Percentiles rank a stretch among this genome's conserved stretches.
Conservation (phyloP, 179 eudicot species). For the Patellifolia procumbens region DNA sequence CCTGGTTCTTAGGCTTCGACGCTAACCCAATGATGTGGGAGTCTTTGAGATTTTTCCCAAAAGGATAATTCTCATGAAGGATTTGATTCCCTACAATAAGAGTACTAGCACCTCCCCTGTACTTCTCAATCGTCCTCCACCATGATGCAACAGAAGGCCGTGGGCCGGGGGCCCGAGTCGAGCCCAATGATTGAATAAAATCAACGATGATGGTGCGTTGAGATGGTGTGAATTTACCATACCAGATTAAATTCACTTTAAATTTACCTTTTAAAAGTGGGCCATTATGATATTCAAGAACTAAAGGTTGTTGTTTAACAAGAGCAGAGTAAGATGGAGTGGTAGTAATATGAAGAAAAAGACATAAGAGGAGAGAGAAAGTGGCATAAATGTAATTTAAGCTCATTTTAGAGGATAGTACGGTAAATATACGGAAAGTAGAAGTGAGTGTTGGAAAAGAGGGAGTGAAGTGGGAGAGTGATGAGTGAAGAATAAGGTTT, state of each 20-base stretch:
- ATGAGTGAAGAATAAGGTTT: neutral
- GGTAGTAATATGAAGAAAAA: neutral
- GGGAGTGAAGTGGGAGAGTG: conserved; percentile 19
- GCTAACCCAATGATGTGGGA: conserved; percentile 39
- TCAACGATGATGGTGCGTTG: conserved; percentile 64
- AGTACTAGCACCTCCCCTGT: conserved; percentile 42
- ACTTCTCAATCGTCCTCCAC: conserved; percentile 64
- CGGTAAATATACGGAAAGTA: neutral
- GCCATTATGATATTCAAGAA: conserved; percentile 71
- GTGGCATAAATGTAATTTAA: conserved; percentile 24
- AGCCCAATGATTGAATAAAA: conserved; percentile 46
- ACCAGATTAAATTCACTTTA: conserved; percentile 62
- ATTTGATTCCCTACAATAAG: conserved; percentile 44
- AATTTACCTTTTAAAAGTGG: conserved; percentile 53
- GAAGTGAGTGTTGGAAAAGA: neutral
- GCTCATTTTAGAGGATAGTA: conserved; percentile 19
- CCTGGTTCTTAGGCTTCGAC: conserved; percentile 10
- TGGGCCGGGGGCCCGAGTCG: conserved; percentile 25
- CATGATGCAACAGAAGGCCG: conserved; percentile 59
- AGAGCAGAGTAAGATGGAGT: conserved; percentile 27
- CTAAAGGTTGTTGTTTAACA: conserved; percentile 45
- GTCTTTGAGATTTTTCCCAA: conserved; percentile 46
- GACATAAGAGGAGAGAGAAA: conserved; percentile 16
- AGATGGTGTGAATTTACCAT: conserved; percentile 57
- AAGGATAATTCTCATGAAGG: conserved; percentile 43